These are phyloP conservation scores for Paramecium sonneborni DNA, from an alignment of 73 alveolate species.

Conservation along the genomic window DNA sequence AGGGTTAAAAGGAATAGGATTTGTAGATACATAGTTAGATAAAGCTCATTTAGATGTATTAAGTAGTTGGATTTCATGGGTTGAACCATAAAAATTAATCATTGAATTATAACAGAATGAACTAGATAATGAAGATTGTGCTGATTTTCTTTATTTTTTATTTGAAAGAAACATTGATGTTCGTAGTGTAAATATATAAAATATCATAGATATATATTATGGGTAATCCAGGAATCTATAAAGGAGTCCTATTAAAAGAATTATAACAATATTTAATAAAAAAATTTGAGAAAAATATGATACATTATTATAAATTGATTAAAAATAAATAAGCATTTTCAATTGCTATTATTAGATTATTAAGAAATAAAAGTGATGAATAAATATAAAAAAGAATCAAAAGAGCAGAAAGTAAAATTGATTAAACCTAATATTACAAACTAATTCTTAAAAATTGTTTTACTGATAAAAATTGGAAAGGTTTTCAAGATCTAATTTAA, in stretches of 20 bases:
- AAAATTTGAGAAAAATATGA: not conserved
- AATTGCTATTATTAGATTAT: not conserved
- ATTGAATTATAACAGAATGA: conserved; percentile 42
- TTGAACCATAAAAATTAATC: not conserved
- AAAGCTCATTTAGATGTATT: not conserved
- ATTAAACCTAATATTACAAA: conserved; percentile 8
- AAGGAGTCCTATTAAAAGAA: not conserved
- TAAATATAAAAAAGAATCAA: not conserved
- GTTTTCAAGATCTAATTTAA: not conserved
- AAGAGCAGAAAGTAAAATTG: not conserved
- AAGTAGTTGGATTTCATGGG: not conserved
- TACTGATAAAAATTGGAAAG: conserved; percentile 9
- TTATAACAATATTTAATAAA: not conserved
- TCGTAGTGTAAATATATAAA: not conserved
- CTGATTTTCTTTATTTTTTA: not conserved
- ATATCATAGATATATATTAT: not conserved
- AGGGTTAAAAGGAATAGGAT: not conserved
- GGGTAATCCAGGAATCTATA: conserved; percentile 41
- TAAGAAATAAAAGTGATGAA: not conserved
- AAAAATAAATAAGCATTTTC: not conserved
- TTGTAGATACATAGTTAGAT: conserved; percentile 32
- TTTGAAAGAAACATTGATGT: conserved; percentile 10
- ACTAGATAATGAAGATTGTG: conserved; percentile 3
- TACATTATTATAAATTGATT: not conserved
- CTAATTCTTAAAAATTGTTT: not conserved